These are phyloP conservation scores for Micractinium sp. DNA, from an alignment of 139 green algal species.

Conservation along the genomic window DNA sequence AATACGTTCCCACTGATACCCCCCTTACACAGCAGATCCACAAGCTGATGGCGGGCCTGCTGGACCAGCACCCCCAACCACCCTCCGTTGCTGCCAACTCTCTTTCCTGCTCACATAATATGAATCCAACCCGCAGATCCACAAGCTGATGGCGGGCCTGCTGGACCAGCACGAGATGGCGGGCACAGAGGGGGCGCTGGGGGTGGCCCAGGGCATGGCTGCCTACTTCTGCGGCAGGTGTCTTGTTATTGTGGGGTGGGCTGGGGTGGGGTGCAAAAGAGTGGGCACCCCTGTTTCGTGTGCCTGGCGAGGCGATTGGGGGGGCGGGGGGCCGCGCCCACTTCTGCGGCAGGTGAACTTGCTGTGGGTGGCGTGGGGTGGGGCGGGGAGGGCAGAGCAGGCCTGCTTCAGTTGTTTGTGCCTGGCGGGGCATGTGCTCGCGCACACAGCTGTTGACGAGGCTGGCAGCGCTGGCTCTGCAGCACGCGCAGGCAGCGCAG, in stretches of 20 bases:
- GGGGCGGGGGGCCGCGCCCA: neutral
- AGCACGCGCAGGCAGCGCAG: too few species aligned
- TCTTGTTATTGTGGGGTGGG: too few species aligned
- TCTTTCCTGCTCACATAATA: too few species aligned
- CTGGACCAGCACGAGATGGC: slow-evolving; percentile 63
- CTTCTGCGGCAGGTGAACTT: slow-evolving; percentile 3
- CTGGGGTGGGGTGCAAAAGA: neutral
- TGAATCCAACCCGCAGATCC: slow-evolving; percentile 53
- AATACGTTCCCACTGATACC: too few species aligned
- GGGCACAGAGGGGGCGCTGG: slow-evolving; percentile 48
- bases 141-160: slow-evolving; percentile 78
- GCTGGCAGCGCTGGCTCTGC: too few species aligned
- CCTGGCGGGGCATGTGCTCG: neutral
- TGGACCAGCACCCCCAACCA: too few species aligned
- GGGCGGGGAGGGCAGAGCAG: too few species aligned
- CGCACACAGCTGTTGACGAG: too few species aligned
- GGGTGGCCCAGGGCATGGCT: slow-evolving; percentile 45
- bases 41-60: slow-evolving; percentile 62
- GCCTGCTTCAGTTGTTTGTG: too few species aligned
- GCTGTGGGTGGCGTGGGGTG: too few species aligned
- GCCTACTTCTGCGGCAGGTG: slow-evolving; percentile 53
- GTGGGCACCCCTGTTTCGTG: neutral
- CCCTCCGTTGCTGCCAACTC: too few species aligned
- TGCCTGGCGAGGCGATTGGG: neutral
- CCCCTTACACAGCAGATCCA: slow-evolving; percentile 69